Base-by-base conservation (phyloP, 2,329 filamentous ascomycete genomes). In the Apiospora koreana region DNA sequence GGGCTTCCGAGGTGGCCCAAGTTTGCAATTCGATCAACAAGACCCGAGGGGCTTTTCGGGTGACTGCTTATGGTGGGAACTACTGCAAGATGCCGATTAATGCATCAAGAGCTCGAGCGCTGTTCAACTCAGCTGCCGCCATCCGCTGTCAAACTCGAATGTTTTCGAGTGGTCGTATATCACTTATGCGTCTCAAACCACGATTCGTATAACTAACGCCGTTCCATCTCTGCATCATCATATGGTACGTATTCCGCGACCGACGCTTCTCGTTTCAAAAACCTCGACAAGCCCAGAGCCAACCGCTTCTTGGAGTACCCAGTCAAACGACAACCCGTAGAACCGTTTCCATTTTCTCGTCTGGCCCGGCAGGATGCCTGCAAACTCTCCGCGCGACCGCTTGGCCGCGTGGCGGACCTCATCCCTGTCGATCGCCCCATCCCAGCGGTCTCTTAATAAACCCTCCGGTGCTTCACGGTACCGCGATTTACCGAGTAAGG, bases 231-330 rank as follows among this genome's bases (percentile, higher is more conserved):
- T 62, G 28, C 54, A 38, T 38, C 31, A 65, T 71, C 78, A 80
- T 70, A 86, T 69, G 67, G 80, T 80, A 73, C 89, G 84, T 70
- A 93, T 86, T 14, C 89, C 92, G 71, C 87, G 84, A 1, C 92
- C 92, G n/a, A 94, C 91, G 75, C 89, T 92, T 18, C 90, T 86
- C 16, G 92, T 94, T 76, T 93, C 88, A 78, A 95, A 95, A 18
- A 93, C 81, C 80, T 95, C 92, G 4, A 94, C 86, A 21, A 91
- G 77, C 1, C 93, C 93, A 38, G 89, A 84, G 0, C 92, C 93
- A 31, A 93, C 84, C 58, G 91, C 92, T 79, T 94, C 92, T 50
- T 87, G 89, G 54, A 94, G 78, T 21, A 93, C 84, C 91, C 91
- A 94, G 71, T 91, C 87, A 79, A 94, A 94, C 58, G 86, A 81